These are phyloP conservation scores for Penicillium expansum DNA, from an alignment of 2,329 filamentous ascomycete genomes.

Conservation along the genomic window DNA sequence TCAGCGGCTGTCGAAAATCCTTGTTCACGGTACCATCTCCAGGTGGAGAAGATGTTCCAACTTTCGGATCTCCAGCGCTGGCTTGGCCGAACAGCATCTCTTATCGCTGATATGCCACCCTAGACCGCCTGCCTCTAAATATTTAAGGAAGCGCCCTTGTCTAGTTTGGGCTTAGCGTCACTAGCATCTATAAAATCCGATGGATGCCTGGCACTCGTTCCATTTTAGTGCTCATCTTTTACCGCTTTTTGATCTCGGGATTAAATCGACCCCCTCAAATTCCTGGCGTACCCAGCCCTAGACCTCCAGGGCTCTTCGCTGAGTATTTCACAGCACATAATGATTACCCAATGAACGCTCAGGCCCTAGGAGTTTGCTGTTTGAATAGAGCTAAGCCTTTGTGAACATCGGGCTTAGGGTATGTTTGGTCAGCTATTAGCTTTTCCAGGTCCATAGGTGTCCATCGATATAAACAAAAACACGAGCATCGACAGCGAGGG, in stretches of 20 bases:
- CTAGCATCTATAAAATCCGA: not conserved
- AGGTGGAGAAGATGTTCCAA: slow-evolving; percentile 17
- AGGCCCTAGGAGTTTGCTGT: too few relatives aligned
- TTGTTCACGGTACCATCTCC: slow-evolving; percentile 26
- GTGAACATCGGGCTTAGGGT: too few relatives aligned
- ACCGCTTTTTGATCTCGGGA: not conserved
- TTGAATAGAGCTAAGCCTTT: too few relatives aligned
- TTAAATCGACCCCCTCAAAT: not conserved
- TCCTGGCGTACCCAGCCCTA: not conserved
- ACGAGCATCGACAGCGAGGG: too few relatives aligned
- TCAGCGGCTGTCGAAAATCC: slow-evolving; percentile 25
- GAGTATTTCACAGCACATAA: not conserved
- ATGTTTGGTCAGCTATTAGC: too few relatives aligned
- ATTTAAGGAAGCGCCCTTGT: not conserved
- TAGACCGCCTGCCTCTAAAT: not conserved
- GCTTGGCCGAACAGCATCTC: slow-evolving; percentile 16
- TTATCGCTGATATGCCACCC: slow-evolving; percentile 13
- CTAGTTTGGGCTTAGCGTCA: not conserved
- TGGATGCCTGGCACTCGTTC: not conserved
- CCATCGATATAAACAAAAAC: too few relatives aligned
- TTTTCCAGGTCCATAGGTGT: too few relatives aligned
- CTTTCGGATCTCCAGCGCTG: slow-evolving; percentile 14
- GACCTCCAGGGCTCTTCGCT: not conserved
- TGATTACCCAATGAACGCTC: not conserved
- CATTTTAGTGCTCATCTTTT: not conserved